phyloP scores from a whole-genome alignment of 768 basidiomycete genomes.

The Amanita inopinata region DNA sequence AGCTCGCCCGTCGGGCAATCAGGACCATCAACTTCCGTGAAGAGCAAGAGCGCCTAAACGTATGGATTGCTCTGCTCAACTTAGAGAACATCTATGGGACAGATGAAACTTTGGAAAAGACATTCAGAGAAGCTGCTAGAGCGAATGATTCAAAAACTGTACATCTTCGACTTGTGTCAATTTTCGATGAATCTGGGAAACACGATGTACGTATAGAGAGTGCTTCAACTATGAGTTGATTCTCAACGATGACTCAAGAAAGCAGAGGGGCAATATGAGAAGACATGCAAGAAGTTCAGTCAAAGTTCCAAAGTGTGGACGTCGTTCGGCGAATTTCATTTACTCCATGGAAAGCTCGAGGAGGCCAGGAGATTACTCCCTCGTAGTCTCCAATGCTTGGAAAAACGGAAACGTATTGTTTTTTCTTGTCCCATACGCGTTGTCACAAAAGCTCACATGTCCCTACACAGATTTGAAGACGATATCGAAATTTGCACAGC shows the following conservation, averaged over 20 bases:
- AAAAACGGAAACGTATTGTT: slow-evolving; percentile 85
- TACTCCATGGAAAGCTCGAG: slow-evolving; percentile 64
- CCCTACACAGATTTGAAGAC: slow-evolving; percentile 74
- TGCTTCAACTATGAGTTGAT: not conserved
- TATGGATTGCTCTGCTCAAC: slow-evolving; percentile 96
- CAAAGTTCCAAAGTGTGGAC: slow-evolving; percentile 94
- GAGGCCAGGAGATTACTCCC: slow-evolving; percentile 81
- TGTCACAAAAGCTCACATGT: slow-evolving; percentile 1
- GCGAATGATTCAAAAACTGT: slow-evolving; percentile 91
- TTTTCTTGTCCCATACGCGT: not conserved
- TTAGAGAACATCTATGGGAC: slow-evolving; percentile 91
- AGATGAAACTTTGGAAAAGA: slow-evolving; percentile 64
- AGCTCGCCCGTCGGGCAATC: slow-evolving; percentile 77
- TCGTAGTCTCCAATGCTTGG: slow-evolving; percentile 80
- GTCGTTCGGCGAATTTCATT: slow-evolving; percentile 73
- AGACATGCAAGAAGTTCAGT: slow-evolving; percentile 89
- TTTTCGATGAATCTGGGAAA: slow-evolving; percentile 80
- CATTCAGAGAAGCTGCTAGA: slow-evolving; percentile 84
- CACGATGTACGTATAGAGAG: slow-evolving; percentile 42
- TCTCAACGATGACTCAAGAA: slow-evolving; percentile 35
- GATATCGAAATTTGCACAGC: slow-evolving; percentile 87
- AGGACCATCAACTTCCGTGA: slow-evolving; percentile 89
- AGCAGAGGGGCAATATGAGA: slow-evolving; percentile 87
- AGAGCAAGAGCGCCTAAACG: slow-evolving; percentile 90
- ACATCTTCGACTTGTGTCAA: slow-evolving; percentile 74